phyloP scores from a whole-genome alignment of 441 rosid species.

The Metrosideros polymorpha region DNA sequence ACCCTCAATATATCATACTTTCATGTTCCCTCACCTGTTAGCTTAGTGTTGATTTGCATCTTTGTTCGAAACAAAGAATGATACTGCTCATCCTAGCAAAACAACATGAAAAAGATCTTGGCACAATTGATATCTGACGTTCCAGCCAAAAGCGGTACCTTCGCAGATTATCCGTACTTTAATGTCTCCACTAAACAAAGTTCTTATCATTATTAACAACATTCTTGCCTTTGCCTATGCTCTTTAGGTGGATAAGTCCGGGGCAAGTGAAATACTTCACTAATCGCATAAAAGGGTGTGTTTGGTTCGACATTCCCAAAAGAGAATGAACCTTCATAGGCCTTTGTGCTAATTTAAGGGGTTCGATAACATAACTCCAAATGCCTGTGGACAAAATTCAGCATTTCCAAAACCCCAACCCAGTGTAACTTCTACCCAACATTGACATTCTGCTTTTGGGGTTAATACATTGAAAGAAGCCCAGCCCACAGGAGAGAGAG shows the following conservation, averaged over 20 bases:
- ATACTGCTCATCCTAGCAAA: not conserved
- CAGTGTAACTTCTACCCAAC: not conserved
- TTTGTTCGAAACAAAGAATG: not conserved
- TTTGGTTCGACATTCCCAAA: not conserved
- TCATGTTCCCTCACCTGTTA: not conserved
- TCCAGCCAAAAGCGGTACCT: not conserved
- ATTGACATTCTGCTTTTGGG: not conserved
- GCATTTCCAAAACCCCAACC: not conserved
- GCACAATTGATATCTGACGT: not conserved
- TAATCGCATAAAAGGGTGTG: not conserved
- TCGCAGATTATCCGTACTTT: not conserved
- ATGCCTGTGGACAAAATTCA: not conserved
- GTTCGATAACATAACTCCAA: not conserved
- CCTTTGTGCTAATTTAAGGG: not conserved
- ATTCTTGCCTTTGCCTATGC: not conserved
- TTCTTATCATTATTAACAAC: not conserved
- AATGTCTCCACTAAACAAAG: not conserved
- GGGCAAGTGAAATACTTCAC: not conserved
- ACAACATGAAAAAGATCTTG: not conserved
- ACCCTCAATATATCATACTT: not conserved
- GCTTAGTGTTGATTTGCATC: not conserved
- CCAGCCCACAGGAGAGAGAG: not conserved
- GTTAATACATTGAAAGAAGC: not conserved
- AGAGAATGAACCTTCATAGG: not conserved
- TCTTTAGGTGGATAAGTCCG: not conserved